Conservation (phyloP, 148 eudicot genomes). For the Vaccinium corymbosum region DNA sequence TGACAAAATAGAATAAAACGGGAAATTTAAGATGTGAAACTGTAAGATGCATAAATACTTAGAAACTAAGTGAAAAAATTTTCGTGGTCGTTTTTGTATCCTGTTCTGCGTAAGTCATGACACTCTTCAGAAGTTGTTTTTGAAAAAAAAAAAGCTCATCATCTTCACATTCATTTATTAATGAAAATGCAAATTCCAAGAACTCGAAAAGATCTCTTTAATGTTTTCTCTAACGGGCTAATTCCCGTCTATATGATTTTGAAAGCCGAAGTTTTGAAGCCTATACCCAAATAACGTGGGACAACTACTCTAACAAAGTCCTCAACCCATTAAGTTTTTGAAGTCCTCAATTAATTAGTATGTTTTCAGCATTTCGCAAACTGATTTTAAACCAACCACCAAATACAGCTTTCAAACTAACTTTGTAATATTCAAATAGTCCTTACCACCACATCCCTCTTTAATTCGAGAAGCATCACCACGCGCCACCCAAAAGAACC, state of each 20-base stretch:
- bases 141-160: not conserved
- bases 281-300: too few relatives aligned
- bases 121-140: not conserved
- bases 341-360: too few relatives aligned
- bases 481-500: conserved; percentile 18
- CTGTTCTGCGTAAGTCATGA: not conserved
- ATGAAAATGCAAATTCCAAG: not conserved
- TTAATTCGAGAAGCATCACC: conserved; percentile 2
- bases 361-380: not conserved
- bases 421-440: not conserved
- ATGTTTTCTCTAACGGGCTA: not conserved
- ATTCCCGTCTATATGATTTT: not conserved
- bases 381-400: not conserved
- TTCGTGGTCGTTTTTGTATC: not conserved
- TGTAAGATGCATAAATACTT: not conserved
- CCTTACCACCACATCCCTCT: conserved; percentile 8
- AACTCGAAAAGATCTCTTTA: not conserved
- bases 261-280: not conserved
- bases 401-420: not conserved
- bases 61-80: not conserved
- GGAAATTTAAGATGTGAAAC: not conserved
- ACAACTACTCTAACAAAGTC: not conserved
- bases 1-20: not conserved
- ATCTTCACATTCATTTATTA: not conserved
- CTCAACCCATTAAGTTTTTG: not conserved